These are phyloP conservation scores for Crithidia bombi DNA, from an alignment of 208 protist species.

Conservation along the genomic window DNA sequence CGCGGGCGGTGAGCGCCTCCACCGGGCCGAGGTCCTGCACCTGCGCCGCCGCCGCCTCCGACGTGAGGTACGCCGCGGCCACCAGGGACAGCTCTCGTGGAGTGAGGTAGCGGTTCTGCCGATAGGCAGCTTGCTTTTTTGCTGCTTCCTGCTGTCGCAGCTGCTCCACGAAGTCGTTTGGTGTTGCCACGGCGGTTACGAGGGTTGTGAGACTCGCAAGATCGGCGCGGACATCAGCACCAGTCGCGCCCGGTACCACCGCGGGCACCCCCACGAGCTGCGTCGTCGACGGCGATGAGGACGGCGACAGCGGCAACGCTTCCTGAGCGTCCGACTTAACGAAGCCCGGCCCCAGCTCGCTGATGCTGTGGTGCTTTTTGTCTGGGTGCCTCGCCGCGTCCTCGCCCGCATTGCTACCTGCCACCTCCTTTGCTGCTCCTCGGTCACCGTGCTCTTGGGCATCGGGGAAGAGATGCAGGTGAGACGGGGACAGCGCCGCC, in stretches of 20 bases:
- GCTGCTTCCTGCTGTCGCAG: constrained; percentile 29
- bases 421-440: background rate
- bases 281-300: background rate
- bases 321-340: constrained; percentile 16
- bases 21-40: constrained; percentile 15
- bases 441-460: background rate
- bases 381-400: constrained; percentile 11
- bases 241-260: constrained; percentile 4
- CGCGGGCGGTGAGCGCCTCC: constrained; percentile 10
- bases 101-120: constrained; percentile 30
- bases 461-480: background rate
- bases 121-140: constrained; percentile 15
- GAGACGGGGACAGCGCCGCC: constrained; percentile 1
- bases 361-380: constrained; percentile 17
- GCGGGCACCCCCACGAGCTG: constrained; percentile 13
- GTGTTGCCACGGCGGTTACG: constrained; percentile 22
- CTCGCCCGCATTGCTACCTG: background rate
- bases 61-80: constrained; percentile 26
- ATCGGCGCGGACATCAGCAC: background rate
- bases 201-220: constrained; percentile 27
- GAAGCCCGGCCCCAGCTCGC: constrained; percentile 14
- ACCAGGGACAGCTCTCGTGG: constrained; percentile 14
- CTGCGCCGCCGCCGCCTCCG: constrained; percentile 10
- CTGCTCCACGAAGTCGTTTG: constrained; percentile 24
- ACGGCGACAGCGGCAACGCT: constrained; percentile 13